Evolutionary conservation across 495 filamentous ascomycete genomes (phyloP).

Genomic region (Penicillium cinerascens): DNA sequence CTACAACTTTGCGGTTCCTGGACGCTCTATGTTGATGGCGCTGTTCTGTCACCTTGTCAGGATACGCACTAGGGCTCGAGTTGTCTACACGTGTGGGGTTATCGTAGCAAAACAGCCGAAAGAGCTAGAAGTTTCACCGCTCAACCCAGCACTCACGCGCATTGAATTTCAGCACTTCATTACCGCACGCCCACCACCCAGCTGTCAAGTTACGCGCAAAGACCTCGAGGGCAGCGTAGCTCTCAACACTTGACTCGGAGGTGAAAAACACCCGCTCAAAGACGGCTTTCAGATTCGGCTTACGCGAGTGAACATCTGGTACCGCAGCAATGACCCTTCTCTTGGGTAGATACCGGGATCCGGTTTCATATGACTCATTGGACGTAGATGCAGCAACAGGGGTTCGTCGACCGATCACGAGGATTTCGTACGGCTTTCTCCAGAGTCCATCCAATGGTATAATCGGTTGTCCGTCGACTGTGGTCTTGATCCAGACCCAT

Average conservation of each 20-base stretch:
- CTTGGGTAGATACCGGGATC: neutral
- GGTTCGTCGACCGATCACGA: constrained; percentile 61
- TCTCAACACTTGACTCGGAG: neutral
- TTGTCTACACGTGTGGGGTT: neutral
- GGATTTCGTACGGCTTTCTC: constrained; percentile 83
- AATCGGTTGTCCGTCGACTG: constrained; percentile 64
- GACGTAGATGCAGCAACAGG: constrained; percentile 22
- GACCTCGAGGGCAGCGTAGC: constrained; percentile 71
- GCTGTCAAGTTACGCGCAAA: constrained; percentile 84
- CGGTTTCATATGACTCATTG: neutral
- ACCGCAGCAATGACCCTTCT: constrained; percentile 70
- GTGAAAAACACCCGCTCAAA: constrained; percentile 49
- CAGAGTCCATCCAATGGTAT: constrained; percentile 63
- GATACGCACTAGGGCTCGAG: too few species aligned
- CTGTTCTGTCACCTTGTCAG: too few species aligned
- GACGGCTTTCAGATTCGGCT: constrained; percentile 65
- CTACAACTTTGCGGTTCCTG: too few species aligned
- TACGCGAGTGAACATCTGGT: constrained; percentile 88
- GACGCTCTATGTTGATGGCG: too few species aligned
- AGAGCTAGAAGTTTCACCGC: too few species aligned
- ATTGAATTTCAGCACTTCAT: constrained; percentile 83
- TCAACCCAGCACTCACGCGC: constrained; percentile 61
- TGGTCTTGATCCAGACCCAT: constrained; percentile 92
- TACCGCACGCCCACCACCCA: constrained; percentile 87
- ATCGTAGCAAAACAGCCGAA: too few species aligned